These are phyloP conservation scores for Solanum etuberosum DNA, from an alignment of 257 asterid species.

Conservation along the genomic window DNA sequence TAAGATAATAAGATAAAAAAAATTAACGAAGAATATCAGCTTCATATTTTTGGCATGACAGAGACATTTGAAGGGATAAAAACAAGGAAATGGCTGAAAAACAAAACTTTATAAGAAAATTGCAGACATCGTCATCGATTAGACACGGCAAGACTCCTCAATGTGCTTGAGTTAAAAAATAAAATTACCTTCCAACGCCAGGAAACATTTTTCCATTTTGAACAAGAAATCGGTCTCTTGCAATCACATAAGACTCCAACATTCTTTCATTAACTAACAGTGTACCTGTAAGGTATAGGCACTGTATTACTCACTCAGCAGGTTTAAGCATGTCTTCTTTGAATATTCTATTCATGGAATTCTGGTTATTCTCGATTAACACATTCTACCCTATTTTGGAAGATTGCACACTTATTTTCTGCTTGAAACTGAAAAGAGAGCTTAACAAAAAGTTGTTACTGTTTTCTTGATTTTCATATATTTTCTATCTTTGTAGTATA, in stretches of 20 bases:
- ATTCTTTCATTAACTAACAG: slow-evolving; percentile 94
- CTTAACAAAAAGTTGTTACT: background rate
- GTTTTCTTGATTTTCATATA: background rate
- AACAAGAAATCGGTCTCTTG: slow-evolving; percentile 93
- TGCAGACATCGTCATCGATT: background rate
- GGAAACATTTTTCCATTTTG: slow-evolving; percentile 97
- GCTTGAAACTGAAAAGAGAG: background rate
- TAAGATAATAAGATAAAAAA: background rate
- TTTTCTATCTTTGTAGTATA: background rate
- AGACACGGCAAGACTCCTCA: background rate
- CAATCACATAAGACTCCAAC: slow-evolving; percentile 94
- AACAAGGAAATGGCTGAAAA: background rate
- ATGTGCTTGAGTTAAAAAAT: background rate
- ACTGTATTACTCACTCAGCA: background rate
- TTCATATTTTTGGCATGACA: background rate
- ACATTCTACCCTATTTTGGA: background rate
- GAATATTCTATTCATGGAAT: background rate
- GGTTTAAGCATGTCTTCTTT: background rate
- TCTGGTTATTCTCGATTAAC: background rate
- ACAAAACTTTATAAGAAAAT: background rate
- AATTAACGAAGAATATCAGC: background rate
- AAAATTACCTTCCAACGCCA: slow-evolving; percentile 64
- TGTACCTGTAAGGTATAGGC: slow-evolving; percentile 58
- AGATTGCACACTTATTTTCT: background rate
- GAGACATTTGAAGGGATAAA: background rate